These are phyloP conservation scores for Saccharomyces hybrid DNA, from an alignment of 1,139 yeast genomes.

Conservation along the genomic window DNA sequence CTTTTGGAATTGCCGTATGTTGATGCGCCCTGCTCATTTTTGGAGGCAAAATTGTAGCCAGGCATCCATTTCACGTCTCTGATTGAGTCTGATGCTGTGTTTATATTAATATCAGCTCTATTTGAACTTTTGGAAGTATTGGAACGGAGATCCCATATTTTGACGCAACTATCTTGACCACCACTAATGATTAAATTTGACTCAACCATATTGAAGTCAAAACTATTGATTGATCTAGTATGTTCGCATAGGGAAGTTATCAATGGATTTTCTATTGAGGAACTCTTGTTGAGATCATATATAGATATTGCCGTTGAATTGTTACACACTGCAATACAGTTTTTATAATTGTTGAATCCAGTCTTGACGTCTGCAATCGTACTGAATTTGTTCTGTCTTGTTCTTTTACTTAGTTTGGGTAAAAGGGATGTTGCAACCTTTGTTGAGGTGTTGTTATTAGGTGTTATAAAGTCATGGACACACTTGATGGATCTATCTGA, in stretches of 20 bases:
- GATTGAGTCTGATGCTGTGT: constrained; percentile 41
- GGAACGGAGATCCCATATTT: constrained; percentile 79
- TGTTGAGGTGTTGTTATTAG: constrained; percentile 7
- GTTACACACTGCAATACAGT: constrained; percentile 39
- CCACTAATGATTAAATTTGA: constrained; percentile 67
- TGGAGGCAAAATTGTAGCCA: constrained; percentile 16
- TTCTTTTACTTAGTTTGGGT: constrained; percentile 15
- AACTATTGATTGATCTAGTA: constrained; percentile 71
- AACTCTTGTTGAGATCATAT: constrained; percentile 40
- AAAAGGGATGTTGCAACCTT: constrained; percentile 8
- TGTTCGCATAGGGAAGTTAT: constrained; percentile 56
- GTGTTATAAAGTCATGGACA: constrained; percentile 19
- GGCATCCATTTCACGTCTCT: constrained; percentile 33
- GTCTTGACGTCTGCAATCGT: constrained; percentile 43
- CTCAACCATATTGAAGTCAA: constrained; percentile 58
- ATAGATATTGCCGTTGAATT: constrained; percentile 46
- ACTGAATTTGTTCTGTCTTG: constrained; percentile 37
- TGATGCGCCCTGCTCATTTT: constrained; percentile 6
- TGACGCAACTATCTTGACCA: constrained; percentile 83
- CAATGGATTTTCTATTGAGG: constrained; percentile 35
- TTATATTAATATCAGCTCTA: constrained; percentile 29
- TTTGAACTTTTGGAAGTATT: constrained; percentile 26
- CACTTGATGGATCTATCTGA: constrained; percentile 17
- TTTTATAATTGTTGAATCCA: constrained; percentile 39
- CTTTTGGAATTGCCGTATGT: constrained; percentile 23